These are phyloP conservation scores for Penicillium occitanis DNA, from an alignment of 2,329 filamentous ascomycete genomes.

Conservation along the genomic window DNA sequence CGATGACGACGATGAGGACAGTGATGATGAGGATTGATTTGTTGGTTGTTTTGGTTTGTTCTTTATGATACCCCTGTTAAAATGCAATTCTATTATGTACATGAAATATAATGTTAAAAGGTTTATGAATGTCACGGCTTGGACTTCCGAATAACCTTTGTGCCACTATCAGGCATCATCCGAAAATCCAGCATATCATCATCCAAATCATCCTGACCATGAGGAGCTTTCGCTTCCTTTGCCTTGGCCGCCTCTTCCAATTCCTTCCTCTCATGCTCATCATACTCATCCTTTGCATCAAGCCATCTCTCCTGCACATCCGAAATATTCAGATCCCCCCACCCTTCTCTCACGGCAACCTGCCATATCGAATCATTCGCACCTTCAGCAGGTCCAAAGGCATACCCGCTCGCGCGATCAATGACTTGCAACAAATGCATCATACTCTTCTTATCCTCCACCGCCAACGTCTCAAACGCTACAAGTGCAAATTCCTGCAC, in stretches of 20 bases:
- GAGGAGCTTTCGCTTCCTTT: constrained; percentile 38
- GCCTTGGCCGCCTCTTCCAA: constrained; percentile 71
- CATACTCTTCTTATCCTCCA: constrained; percentile 97
- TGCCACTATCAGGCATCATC: constrained; percentile 60
- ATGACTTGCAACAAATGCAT: constrained; percentile 85
- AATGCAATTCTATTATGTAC: constrained; percentile 9
- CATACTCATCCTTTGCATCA: constrained; percentile 83
- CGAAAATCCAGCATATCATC: constrained; percentile 30
- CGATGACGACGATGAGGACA: constrained; percentile 14
- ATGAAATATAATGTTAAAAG: not conserved
- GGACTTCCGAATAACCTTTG: constrained; percentile 67
- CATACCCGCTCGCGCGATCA: constrained; percentile 88
- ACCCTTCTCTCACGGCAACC: constrained; percentile 76
- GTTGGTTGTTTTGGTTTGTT: constrained; percentile 13
- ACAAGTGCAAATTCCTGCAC: constrained; percentile 90
- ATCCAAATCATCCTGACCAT: constrained; percentile 38
- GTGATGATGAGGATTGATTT: constrained; percentile 12
- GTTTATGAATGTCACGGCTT: not conserved
- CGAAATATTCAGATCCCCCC: constrained; percentile 71
- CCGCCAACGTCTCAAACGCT: constrained; percentile 86
- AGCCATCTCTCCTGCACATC: constrained; percentile 97
- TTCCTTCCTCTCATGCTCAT: constrained; percentile 72
- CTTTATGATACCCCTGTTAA: constrained; percentile 12
- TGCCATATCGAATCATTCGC: constrained; percentile 98
- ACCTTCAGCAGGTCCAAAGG: constrained; percentile 85